These are phyloP conservation scores for Primulina huaijiensis DNA, from an alignment of 257 asterid genomes.

Conservation along the genomic window DNA sequence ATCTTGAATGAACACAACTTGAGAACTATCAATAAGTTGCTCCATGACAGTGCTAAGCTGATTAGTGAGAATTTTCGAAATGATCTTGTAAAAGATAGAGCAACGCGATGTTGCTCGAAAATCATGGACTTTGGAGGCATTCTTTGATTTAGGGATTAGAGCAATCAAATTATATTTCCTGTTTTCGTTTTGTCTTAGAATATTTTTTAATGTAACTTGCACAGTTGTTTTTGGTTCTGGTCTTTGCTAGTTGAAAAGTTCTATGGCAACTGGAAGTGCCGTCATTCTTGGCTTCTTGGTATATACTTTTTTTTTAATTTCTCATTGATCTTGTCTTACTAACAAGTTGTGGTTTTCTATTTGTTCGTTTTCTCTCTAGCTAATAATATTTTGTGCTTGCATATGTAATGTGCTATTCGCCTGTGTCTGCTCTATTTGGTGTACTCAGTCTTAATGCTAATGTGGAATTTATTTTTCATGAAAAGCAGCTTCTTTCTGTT, in stretches of 20 bases:
- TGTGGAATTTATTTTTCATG: background rate
- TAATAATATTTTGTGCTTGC: background rate
- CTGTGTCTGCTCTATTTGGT: no score
- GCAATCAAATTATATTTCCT: background rate
- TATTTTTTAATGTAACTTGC: background rate
- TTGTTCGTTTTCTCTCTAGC: background rate
- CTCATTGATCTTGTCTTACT: background rate
- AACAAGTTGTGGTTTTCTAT: background rate
- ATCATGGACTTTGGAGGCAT: no score
- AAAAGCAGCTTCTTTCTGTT: background rate
- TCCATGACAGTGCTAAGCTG: no score
- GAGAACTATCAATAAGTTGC: no score
- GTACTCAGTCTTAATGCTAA: background rate
- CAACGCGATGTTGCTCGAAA: no score
- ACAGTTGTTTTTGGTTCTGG: background rate
- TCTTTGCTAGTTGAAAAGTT: background rate
- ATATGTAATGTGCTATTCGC: background rate
- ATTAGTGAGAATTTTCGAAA: no score
- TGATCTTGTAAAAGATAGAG: no score
- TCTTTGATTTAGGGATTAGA: no score
- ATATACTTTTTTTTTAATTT: background rate
- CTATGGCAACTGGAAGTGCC: slow-evolving; percentile 10
- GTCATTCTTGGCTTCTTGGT: background rate
- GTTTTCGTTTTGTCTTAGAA: background rate
- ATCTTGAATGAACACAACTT: no score